Conservation (phyloP, 2,329 filamentous ascomycete genomes). For the Aureobasidium subglaciale region DNA sequence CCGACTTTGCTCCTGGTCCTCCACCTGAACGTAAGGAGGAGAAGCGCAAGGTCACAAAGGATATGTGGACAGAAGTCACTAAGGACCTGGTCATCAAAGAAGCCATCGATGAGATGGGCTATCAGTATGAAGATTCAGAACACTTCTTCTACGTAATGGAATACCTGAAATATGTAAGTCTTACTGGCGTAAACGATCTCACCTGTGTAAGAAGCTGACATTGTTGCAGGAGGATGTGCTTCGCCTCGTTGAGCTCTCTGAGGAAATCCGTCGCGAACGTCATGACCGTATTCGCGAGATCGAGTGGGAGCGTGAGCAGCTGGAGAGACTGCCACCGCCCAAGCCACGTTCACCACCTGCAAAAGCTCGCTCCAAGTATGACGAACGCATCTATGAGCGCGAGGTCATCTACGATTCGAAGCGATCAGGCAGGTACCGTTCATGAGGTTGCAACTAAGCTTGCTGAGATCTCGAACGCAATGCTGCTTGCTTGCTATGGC, state of each 20-base stretch:
- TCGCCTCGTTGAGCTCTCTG: slow-evolving; percentile 72
- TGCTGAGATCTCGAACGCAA: not conserved
- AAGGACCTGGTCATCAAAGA: slow-evolving; percentile 84
- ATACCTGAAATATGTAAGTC: slow-evolving; percentile 78
- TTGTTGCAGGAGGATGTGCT: slow-evolving; percentile 72
- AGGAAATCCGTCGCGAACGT: slow-evolving; percentile 66
- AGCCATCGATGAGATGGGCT: slow-evolving; percentile 76
- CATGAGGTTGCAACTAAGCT: too few species aligned
- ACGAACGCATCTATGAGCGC: slow-evolving; percentile 59
- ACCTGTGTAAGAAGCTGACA: not conserved
- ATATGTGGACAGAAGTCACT: slow-evolving; percentile 94
- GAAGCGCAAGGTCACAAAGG: slow-evolving; percentile 28
- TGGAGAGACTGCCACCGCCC: slow-evolving; percentile 37
- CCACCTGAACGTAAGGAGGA: slow-evolving; percentile 12
- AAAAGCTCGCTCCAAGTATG: slow-evolving; percentile 45
- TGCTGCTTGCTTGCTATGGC: not conserved
- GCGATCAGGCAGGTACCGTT: slow-evolving; percentile 12
- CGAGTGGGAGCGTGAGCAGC: slow-evolving; percentile 52
- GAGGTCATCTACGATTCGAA: slow-evolving; percentile 57
- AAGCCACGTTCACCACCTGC: slow-evolving; percentile 33
- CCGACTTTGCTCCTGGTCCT: slow-evolving; percentile 32
- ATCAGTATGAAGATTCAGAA: slow-evolving; percentile 85
- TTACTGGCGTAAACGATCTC: not conserved
- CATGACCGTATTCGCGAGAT: slow-evolving; percentile 54
- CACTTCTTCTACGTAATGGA: slow-evolving; percentile 89